Evolutionary conservation across 2,329 filamentous ascomycete genomes (phyloP), one percentile per base, ranked within the genome.

Genomic region (Neoscytalidium dimidiatum): DNA sequence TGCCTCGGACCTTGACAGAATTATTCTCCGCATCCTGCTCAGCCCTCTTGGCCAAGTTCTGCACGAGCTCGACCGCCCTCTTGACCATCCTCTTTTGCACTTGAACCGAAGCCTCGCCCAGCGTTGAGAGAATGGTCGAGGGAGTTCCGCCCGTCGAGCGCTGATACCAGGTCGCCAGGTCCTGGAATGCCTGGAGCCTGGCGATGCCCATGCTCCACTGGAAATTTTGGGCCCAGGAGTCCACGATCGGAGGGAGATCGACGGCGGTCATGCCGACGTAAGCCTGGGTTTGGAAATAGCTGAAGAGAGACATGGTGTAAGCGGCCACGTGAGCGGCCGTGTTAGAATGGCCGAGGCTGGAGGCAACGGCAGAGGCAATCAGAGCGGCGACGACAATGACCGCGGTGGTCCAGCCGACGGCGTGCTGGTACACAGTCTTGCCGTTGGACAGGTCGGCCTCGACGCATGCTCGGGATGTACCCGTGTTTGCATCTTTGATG

Each of bases 141-240:
- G 94, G 91, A 0, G 86, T 92, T 68, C 94, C 94, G 62, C 94
- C 94, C 2, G 94, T 98, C 2, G 94, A 87, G 67, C 94, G 90
- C 80, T 97, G 94, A 75, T 97, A 98, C 94, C 94, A 98, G 38
- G 92, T 96, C 67, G 92, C 92, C 72, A 97, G 91, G 53, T 83
- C 84, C 81, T 98, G 92, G 80, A 97, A 86, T 76, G 96, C 97
- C n/a, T 83, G 84, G 44, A 97, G 85, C 60, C 87, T 86, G 72
- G 97, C 96, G 72, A 98, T 93, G 71, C 94, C 94, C 92, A 98
- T 95, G 73, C 90, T 95, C 94, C 94, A 98, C 75, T 96, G 91
- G 81, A 98, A 97, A 79, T 97, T 94, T 80, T 97, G 94, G 1
- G 93, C 97, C 94, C 94, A 98, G 0, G 93, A 86, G 72, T 91